These are phyloP conservation scores for Nakazawaea siamensis DNA, from an alignment of 805 yeast genomes.

Conservation along the genomic window DNA sequence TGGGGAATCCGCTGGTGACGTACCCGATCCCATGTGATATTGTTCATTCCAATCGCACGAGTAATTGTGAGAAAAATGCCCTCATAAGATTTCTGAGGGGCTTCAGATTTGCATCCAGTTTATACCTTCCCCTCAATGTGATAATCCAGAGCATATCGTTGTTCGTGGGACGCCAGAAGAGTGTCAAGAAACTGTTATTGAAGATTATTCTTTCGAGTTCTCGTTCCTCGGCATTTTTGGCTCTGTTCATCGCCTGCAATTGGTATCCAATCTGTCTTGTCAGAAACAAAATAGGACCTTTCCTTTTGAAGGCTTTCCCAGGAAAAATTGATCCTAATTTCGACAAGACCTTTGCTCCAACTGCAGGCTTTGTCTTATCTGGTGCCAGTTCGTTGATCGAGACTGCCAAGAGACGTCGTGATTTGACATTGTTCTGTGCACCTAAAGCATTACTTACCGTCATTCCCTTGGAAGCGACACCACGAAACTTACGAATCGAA, in stretches of 20 bases:
- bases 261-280: conserved; percentile 42
- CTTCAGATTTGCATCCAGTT: conserved; percentile 28
- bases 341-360: conserved; percentile 32
- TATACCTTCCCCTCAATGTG: conserved; percentile 33
- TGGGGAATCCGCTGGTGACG: conserved; percentile 21
- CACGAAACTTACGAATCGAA: conserved; percentile 16
- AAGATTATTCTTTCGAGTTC: conserved; percentile 16
- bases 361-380: conserved; percentile 30
- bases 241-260: conserved; percentile 29
- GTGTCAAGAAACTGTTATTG: conserved; percentile 12
- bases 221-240: conserved; percentile 36
- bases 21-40: conserved; percentile 30
- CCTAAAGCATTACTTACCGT: conserved; percentile 14
- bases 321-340: conserved; percentile 20
- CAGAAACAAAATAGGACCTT: conserved; percentile 31
- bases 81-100: conserved; percentile 35
- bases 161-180: not conserved
- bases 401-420: conserved; percentile 31
- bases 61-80: conserved; percentile 38
- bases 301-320: conserved; percentile 23
- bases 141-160: conserved; percentile 19
- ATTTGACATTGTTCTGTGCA: conserved; percentile 38
- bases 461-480: conserved; percentile 6
- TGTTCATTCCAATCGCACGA: conserved; percentile 30
- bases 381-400: conserved; percentile 36